Evolutionary conservation across 768 basidiomycete species (phyloP).

Genomic region (Termitomyces sp.): DNA sequence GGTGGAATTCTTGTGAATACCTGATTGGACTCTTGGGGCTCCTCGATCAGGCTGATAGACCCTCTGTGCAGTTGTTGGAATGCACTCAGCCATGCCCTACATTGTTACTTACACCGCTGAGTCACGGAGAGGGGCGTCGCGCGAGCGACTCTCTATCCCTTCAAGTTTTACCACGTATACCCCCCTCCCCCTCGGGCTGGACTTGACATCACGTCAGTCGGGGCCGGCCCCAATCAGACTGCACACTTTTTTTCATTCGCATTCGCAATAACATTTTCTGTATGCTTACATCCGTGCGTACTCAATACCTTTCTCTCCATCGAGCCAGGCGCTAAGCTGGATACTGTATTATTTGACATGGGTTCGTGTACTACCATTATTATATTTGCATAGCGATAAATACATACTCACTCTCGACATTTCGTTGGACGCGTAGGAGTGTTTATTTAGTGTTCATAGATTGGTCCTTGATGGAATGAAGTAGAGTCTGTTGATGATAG

Average conservation of each 20-base stretch:
- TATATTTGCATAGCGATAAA: too few species aligned
- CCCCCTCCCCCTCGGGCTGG: conserved; percentile 5
- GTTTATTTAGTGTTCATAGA: too few species aligned
- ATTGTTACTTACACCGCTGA: not conserved
- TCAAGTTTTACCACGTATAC: not conserved
- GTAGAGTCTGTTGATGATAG: too few species aligned
- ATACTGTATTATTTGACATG: not conserved
- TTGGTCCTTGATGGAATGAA: too few species aligned
- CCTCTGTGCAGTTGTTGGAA: not conserved
- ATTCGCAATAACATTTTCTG: not conserved
- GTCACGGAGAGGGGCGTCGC: not conserved
- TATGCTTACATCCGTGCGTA: not conserved
- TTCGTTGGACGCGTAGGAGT: too few species aligned
- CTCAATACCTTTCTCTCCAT: not conserved
- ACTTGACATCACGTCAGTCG: conserved; percentile 1
- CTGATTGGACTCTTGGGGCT: not conserved
- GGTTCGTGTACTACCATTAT: too few species aligned
- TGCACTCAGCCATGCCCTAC: not conserved
- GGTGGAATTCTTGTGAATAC: not conserved
- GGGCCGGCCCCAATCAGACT: not conserved
- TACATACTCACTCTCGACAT: too few species aligned
- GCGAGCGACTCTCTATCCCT: not conserved
- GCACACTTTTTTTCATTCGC: not conserved
- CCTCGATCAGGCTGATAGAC: not conserved
- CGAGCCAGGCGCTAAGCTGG: not conserved